Conservation (phyloP, 1,284 basidiomycete genomes). For the Naganishia sp. region DNA sequence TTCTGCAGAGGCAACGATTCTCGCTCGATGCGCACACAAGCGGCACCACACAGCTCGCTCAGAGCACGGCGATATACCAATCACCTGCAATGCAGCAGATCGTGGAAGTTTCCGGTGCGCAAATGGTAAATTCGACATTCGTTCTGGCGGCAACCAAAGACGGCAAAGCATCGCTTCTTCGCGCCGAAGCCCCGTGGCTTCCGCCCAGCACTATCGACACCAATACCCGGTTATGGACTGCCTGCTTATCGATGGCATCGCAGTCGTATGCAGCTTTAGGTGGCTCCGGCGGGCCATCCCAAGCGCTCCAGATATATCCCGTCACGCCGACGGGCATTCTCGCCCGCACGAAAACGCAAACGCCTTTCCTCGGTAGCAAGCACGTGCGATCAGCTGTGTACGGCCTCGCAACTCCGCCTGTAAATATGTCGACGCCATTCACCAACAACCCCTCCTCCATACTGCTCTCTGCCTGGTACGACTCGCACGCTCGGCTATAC, state of each 20-base stretch:
- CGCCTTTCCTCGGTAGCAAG: conserved; percentile 37
- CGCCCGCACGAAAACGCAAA: conserved; percentile 1
- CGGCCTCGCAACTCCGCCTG: conserved; percentile 36
- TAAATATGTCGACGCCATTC: conserved; percentile 26
- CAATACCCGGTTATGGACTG: conserved; percentile 44
- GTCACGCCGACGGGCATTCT: conserved; percentile 16
- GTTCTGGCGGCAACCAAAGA: conserved; percentile 42
- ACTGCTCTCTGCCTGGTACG: conserved; percentile 51
- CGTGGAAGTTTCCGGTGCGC: conserved; percentile 20
- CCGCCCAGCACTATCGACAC: conserved; percentile 38
- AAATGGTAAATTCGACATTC: conserved; percentile 3
- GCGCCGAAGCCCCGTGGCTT: conserved; percentile 44
- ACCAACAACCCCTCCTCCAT: conserved; percentile 35
- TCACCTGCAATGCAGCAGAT: conserved; percentile 36
- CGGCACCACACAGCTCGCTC: neutral
- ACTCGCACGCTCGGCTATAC: conserved; percentile 49
- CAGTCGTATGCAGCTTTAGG: conserved; percentile 27
- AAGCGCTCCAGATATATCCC: conserved; percentile 20
- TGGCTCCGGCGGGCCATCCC: conserved; percentile 10
- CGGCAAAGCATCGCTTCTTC: conserved; percentile 40
- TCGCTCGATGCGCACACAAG: neutral
- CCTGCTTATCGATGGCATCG: conserved; percentile 33
- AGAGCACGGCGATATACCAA: conserved; percentile 8
- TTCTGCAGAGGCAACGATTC: conserved; percentile 31
- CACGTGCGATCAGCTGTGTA: conserved; percentile 43